phyloP scores from a whole-genome alignment of 495 filamentous ascomycete species.

The Xylaria intraflava region DNA sequence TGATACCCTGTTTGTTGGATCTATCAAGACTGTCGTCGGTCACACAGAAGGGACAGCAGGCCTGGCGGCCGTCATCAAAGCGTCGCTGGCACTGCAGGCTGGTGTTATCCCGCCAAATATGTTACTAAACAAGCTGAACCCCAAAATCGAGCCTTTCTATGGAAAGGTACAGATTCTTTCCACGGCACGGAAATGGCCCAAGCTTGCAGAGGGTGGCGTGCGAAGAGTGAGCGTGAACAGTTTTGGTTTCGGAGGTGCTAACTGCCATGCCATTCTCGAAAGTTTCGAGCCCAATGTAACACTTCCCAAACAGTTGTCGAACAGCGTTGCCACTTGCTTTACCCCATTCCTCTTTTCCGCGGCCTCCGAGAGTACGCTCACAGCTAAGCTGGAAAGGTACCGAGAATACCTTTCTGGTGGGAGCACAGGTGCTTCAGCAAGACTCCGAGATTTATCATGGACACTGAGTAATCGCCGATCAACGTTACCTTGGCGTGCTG shows the following conservation, averaged over 20 bases:
- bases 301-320: too few species aligned
- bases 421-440: not conserved
- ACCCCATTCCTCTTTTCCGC: slow-evolving; percentile 7
- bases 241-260: slow-evolving; percentile 26
- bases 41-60: slow-evolving; percentile 43
- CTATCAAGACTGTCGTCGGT: slow-evolving; percentile 43
- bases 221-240: slow-evolving; percentile 7
- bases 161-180: not conserved
- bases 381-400: not conserved
- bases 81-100: slow-evolving; percentile 37
- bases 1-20: slow-evolving; percentile 30
- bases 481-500: not conserved
- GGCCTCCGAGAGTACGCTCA: not conserved
- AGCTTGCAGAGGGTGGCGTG: not conserved
- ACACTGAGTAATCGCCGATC: not conserved
- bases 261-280: slow-evolving; percentile 19
- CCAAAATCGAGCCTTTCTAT: slow-evolving; percentile 10
- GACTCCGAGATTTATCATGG: not conserved
- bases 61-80: slow-evolving; percentile 41
- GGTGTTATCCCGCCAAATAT: slow-evolving; percentile 26
- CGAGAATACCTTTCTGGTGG: not conserved
- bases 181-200: not conserved
- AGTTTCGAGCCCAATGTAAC: slow-evolving; percentile 24
- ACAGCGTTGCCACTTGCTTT: not conserved
- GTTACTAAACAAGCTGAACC: slow-evolving; percentile 35